Conservation (phyloP, 83 land plant genomes). For the Picea engelmannii region DNA sequence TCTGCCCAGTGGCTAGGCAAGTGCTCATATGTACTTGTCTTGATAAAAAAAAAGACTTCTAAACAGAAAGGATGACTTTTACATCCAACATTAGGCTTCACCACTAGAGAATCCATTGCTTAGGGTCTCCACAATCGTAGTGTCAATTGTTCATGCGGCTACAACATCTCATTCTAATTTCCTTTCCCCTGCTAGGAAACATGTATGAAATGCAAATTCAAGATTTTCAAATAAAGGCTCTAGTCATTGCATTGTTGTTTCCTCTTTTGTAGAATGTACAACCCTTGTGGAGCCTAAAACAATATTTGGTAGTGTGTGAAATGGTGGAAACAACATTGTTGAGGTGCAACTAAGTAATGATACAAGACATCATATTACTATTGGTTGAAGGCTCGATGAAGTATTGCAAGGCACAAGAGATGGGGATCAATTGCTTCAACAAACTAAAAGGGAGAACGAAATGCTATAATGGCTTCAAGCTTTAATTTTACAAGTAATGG, state of each 20-base stretch:
- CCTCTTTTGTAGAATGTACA: neutral
- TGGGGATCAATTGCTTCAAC: slow-evolving; percentile 45
- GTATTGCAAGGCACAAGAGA: slow-evolving; percentile 38
- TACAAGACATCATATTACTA: neutral
- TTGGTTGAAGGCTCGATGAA: slow-evolving; percentile 33
- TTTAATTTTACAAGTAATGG: slow-evolving; percentile 72
- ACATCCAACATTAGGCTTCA: no score
- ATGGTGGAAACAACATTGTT: neutral
- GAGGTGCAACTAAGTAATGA: neutral
- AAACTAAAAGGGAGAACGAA: slow-evolving; percentile 31
- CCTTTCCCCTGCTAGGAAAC: neutral
- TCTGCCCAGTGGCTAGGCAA: no score
- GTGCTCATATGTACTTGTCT: no score
- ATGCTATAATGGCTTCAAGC: slow-evolving; percentile 73
- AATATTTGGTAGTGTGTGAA: neutral
- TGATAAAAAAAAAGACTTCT: no score
- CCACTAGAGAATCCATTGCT: no score
- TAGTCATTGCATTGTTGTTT: neutral
- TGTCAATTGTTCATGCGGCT: no score
- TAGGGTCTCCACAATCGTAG: no score
- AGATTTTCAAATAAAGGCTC: neutral
- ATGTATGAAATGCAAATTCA: neutral
- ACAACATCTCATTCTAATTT: neutral
- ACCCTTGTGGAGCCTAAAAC: neutral
- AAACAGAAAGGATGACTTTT: no score